A percentile compares a stretch with the other conserved stretches of the same genome.
Evolutionary conservation across 495 filamentous ascomycete species (phyloP).

Genomic region (Neurospora sublineolata): DNA sequence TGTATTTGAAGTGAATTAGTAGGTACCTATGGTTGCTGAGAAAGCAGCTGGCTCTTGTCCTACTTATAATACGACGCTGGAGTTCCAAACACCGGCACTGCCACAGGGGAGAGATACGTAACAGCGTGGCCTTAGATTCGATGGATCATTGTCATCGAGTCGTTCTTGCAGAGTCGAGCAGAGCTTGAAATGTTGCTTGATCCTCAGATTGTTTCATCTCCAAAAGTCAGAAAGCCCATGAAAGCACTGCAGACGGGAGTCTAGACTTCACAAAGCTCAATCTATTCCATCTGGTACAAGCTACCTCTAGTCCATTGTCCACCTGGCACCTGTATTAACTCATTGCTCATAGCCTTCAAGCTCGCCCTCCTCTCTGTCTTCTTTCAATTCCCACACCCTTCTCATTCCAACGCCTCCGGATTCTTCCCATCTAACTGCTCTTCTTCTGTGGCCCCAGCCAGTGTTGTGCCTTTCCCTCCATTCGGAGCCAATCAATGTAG

Average conservation of each 20-base stretch:
- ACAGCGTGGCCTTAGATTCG: neutral
- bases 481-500: neutral
- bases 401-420: neutral
- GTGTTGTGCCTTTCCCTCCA: neutral
- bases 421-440: neutral
- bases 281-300: neutral
- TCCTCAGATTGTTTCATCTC: neutral
- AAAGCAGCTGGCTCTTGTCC: neutral
- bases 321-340: neutral
- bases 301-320: neutral
- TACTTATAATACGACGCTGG: neutral
- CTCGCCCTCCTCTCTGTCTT: neutral
- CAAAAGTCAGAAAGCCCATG: neutral
- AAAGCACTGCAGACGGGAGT: neutral
- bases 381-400: neutral
- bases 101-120: neutral
- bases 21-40: neutral
- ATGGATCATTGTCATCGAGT: neutral
- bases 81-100: neutral
- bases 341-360: neutral
- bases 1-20: neutral
- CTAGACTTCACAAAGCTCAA: neutral
- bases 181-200: neutral
- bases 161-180: neutral
- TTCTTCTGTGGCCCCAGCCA: neutral